A percentile compares a stretch with the other conserved stretches of the same genome.
Conservation (phyloP, 371 early-diverging fungal species). For the Haplosporangium sp. region DNA sequence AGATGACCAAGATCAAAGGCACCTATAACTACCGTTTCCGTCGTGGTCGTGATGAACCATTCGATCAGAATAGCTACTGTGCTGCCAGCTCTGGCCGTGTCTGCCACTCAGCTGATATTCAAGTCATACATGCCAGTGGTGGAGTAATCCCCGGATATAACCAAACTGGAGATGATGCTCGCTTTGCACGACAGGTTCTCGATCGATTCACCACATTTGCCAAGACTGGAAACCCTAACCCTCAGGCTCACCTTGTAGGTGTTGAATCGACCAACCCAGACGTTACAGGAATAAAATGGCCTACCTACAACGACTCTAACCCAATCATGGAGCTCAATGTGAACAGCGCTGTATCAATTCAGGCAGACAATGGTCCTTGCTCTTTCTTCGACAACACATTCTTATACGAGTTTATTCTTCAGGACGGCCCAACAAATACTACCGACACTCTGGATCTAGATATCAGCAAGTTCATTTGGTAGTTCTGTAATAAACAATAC, state of each 20-base stretch:
- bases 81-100: conserved; percentile 32
- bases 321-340: conserved; percentile 32
- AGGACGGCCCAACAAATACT: conserved; percentile 11
- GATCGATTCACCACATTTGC: conserved; percentile 50
- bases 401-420: conserved; percentile 30
- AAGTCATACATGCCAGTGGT: conserved; percentile 25
- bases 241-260: conserved; percentile 8
- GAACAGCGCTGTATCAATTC: conserved; percentile 21
- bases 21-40: conserved; percentile 47
- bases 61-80: conserved; percentile 22
- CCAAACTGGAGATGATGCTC: conserved; percentile 37
- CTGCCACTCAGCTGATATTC: conserved; percentile 38
- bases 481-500: background rate
- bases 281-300: conserved; percentile 37
- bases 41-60: conserved; percentile 38
- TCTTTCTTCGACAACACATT: conserved; percentile 37
- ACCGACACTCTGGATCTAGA: background rate
- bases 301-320: conserved; percentile 23
- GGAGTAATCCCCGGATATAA: conserved; percentile 5
- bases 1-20: conserved; percentile 27
- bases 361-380: conserved; percentile 26
- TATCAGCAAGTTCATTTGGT: too few species aligned
- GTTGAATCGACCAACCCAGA: conserved; percentile 28
- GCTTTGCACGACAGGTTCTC: conserved; percentile 44
- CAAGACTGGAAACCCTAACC: conserved; percentile 44